These are phyloP conservation scores for Kandelia obovata DNA, from an alignment of 345 rosid species.

Conservation along the genomic window DNA sequence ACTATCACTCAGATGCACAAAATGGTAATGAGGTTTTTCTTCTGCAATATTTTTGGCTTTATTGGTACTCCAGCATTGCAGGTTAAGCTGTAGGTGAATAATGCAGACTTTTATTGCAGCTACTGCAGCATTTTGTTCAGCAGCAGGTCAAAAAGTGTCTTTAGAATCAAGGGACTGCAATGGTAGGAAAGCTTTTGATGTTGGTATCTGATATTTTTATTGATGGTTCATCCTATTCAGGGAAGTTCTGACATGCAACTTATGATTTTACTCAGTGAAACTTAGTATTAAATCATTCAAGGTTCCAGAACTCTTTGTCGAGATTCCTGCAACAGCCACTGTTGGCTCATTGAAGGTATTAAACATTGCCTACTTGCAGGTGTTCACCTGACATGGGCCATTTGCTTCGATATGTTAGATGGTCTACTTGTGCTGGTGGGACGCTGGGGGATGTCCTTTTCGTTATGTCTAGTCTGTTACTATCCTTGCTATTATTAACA, in stretches of 20 bases:
- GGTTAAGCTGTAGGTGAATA: slow-evolving; percentile 21
- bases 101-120: slow-evolving; percentile 16
- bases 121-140: slow-evolving; percentile 23
- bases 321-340: slow-evolving; percentile 35
- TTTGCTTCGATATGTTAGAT: too few species aligned
- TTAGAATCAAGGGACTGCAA: slow-evolving; percentile 19
- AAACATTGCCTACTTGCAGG: not conserved
- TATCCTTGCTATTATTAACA: not conserved
- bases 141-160: slow-evolving; percentile 9
- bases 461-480: not conserved
- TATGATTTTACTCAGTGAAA: slow-evolving; percentile 25
- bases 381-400: too few species aligned
- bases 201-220: slow-evolving; percentile 1
- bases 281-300: slow-evolving; percentile 31
- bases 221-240: not conserved
- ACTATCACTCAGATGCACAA: slow-evolving; percentile 11
- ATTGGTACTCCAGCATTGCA: too few species aligned
- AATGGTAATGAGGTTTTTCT: too few species aligned
- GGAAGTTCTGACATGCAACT: slow-evolving; percentile 9
- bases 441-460: too few species aligned
- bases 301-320: slow-evolving; percentile 36
- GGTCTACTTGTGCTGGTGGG: too few species aligned
- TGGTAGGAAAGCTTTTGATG: slow-evolving; percentile 19
- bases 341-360: slow-evolving; percentile 37
- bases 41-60: too few species aligned